Conservation (phyloP, 495 filamentous ascomycete genomes). For the Pyrenula massariospora region DNA sequence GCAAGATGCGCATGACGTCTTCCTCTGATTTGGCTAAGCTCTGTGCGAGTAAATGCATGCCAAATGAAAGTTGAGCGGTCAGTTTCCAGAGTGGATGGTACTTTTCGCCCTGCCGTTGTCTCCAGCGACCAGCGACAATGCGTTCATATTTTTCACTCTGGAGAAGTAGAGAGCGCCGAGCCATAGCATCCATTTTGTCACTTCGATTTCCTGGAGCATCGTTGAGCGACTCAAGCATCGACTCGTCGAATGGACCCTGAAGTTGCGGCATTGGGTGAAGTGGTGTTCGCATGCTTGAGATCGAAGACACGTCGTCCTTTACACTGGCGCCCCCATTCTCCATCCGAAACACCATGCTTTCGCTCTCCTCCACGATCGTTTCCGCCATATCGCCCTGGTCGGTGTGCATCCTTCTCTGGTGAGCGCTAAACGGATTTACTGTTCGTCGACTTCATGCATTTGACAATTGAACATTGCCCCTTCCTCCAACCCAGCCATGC, state of each 20-base stretch:
- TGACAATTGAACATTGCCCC: too few relatives aligned
- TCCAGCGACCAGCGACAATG: constrained; percentile 62
- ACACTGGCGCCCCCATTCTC: background rate
- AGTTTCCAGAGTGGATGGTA: constrained; percentile 86
- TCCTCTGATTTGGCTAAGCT: constrained; percentile 76
- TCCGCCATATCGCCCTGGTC: background rate
- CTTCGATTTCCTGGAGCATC: constrained; percentile 33
- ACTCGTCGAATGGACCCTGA: constrained; percentile 90
- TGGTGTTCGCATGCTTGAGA: constrained; percentile 26
- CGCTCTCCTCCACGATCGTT: background rate
- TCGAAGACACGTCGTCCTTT: background rate
- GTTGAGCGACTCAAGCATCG: constrained; percentile 58
- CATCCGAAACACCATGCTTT: background rate
- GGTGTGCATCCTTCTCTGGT: background rate
- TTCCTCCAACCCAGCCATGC: too few relatives aligned
- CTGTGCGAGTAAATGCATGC: constrained; percentile 78
- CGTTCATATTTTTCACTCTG: constrained; percentile 51
- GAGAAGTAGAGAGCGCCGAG: constrained; percentile 56
- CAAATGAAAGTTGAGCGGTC: constrained; percentile 85
- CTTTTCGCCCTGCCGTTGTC: constrained; percentile 50
- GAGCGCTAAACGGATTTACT: too few relatives aligned
- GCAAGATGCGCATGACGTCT: constrained; percentile 79
- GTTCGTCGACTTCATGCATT: too few relatives aligned
- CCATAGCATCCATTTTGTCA: constrained; percentile 49
- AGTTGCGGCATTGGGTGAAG: constrained; percentile 72